Evolutionary conservation across 768 basidiomycete genomes (phyloP), one percentile per base, ranked within the genome.

Genomic region (Psilocybe subaeruginosa): DNA sequence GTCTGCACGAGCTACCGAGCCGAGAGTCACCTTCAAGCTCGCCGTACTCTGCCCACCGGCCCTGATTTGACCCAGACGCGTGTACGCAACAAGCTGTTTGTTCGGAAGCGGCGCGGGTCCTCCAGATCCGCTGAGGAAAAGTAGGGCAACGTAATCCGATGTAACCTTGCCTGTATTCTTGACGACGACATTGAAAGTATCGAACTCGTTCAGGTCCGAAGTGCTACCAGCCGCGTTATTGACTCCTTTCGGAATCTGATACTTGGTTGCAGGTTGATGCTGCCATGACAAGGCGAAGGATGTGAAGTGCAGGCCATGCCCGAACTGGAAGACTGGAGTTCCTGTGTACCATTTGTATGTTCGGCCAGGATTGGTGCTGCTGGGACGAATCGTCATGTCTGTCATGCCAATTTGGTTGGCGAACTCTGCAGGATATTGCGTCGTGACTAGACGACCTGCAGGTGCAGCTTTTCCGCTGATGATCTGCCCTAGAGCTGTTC

Each of bases 331-430:
- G 17, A 85, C 75, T n/a, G 84, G 79, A 14, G 75, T 75, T 12
- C 78, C 82, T 23, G 74, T 76, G 73, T 79, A 85, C 85, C 84
- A 87, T 63, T 80, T 83, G 72, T 86, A 86, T 8, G 85, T 85
- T 35, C 85, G 77, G 12, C 85, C 85, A 0, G 85, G 84, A 63
- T 78, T 82, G 50, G 74, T 75, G 31, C 71, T 64, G 65, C 76
- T 79, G 6, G 84, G 82, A 19, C 81, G 83, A 39, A 86, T 70
- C 2, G 69, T 74, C 84, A 87, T 87, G 70, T 87, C 81, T 4
- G 85, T 85, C 84, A 86, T 85, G 1, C 76, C 75, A 16, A 86
- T 75, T 63, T 80, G 72, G 56, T 78, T 67, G 14, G 78, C 74
- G 68, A 82, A 86, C 61, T 67, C 73, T 12, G 78, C 77, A 8